Evolutionary conservation across 2,329 filamentous ascomycete species (phyloP).

Genomic region (Colletotrichum sp.): DNA sequence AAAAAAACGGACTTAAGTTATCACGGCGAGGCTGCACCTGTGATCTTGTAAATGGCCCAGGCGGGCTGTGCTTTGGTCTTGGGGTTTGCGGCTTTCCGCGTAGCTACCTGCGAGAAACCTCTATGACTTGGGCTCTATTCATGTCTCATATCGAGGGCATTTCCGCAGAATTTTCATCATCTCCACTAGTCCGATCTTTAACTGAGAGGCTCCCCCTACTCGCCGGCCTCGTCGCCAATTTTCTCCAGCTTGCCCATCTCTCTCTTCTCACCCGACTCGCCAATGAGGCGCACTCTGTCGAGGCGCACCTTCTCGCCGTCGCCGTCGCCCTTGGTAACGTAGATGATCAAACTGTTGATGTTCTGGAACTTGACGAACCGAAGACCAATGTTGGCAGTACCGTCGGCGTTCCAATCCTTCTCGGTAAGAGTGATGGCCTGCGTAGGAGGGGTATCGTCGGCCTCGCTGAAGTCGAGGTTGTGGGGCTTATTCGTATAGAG

Average conservation of each 20-base stretch:
- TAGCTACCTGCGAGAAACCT: background rate
- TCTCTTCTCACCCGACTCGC: conserved; percentile 88
- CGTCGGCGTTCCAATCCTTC: conserved; percentile 81
- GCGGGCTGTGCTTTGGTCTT: background rate
- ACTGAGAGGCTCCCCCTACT: conserved; percentile 40
- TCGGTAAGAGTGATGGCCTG: conserved; percentile 78
- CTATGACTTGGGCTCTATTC: conserved; percentile 16
- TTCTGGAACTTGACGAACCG: conserved; percentile 99
- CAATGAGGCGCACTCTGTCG: conserved; percentile 79
- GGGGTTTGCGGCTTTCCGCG: background rate
- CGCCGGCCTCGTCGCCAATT: conserved; percentile 76
- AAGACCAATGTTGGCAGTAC: conserved; percentile 73
- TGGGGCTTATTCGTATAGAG: conserved; percentile 88
- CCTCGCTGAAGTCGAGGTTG: conserved; percentile 93
- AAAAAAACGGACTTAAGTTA: background rate
- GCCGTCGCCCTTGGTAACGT: conserved; percentile 84
- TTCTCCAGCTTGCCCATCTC: conserved; percentile 96
- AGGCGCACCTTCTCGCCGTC: conserved; percentile 85
- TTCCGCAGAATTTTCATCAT: background rate
- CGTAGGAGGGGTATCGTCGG: conserved; percentile 81
- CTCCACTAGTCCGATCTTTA: background rate
- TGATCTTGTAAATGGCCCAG: background rate
- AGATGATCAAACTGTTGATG: conserved; percentile 83
- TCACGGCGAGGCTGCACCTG: background rate
- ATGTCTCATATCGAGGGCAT: conserved; percentile 14